A percentile compares a stretch with the other conserved stretches of the same genome.
Evolutionary conservation across 495 filamentous ascomycete genomes (phyloP).

Genomic region (Xylaria palmicola): DNA sequence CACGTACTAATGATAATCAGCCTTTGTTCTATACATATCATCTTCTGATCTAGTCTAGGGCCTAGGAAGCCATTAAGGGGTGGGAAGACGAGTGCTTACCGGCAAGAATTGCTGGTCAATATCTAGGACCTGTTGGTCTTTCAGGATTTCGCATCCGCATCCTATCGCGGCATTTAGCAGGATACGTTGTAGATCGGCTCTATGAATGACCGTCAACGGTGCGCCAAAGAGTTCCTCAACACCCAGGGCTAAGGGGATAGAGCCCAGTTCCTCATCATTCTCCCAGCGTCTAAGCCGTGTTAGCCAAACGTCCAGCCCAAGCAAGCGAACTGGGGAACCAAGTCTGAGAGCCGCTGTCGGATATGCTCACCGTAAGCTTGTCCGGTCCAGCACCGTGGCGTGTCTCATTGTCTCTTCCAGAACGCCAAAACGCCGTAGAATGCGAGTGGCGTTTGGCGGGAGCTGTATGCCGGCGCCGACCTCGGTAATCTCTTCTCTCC

Average conservation of each 20-base stretch:
- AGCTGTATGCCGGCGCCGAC: constrained; percentile 71
- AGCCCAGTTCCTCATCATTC: constrained; percentile 15
- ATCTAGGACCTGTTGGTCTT: constrained; percentile 1
- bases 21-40: not conserved
- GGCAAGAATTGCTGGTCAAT: constrained; percentile 2
- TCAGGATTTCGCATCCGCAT: constrained; percentile 3
- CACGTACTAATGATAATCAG: constrained; percentile 9
- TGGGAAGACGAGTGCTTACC: not conserved
- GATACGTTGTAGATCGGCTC: constrained; percentile 16
- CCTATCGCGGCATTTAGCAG: constrained; percentile 8
- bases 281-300: constrained; percentile 14
- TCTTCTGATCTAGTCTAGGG: not conserved
- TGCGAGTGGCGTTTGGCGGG: constrained; percentile 64
- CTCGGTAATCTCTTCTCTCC: constrained; percentile 7
- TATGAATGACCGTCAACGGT: constrained; percentile 19
- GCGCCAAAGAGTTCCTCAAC: constrained; percentile 15
- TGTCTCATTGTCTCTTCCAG: constrained; percentile 59
- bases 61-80: not conserved
- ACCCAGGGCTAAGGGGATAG: constrained; percentile 9
- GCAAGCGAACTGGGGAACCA: too few relatives aligned
- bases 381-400: constrained; percentile 28
- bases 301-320: not conserved
- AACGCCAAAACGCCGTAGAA: constrained; percentile 60
- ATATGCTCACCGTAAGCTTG: not conserved
- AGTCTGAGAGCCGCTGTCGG: not conserved